phyloP scores from a whole-genome alignment of 805 yeast genomes.

The Phaffomyces opuntiae region DNA sequence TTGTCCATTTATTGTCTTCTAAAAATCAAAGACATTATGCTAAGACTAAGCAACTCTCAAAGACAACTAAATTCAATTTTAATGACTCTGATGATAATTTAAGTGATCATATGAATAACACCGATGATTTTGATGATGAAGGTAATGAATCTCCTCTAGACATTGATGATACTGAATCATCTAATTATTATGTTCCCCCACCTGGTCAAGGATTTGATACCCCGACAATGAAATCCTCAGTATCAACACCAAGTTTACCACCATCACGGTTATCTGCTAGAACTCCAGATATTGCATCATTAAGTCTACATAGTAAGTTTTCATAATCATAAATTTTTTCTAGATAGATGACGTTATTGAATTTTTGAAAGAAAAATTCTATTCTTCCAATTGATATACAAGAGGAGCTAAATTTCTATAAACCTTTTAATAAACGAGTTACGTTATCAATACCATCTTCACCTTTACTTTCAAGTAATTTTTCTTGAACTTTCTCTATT shows the following conservation, averaged over 20 bases:
- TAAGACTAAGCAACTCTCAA: constrained; percentile 17
- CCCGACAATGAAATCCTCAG: constrained; percentile 13
- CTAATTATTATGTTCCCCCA: constrained; percentile 20
- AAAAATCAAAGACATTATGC: constrained; percentile 44
- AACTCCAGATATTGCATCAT: neutral
- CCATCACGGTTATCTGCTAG: constrained; percentile 6
- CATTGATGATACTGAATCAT: constrained; percentile 21
- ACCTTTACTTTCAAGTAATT: constrained; percentile 40
- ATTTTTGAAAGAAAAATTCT: too few relatives aligned
- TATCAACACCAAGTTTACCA: constrained; percentile 14
- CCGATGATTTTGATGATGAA: constrained; percentile 14
- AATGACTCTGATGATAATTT: constrained; percentile 18
- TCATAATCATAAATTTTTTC: neutral
- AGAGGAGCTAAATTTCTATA: constrained; percentile 24
- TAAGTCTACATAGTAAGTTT: neutral
- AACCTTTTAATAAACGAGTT: constrained; percentile 52
- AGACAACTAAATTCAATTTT: constrained; percentile 21
- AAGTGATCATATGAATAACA: constrained; percentile 10
- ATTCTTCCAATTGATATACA: neutral
- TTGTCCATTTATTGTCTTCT: constrained; percentile 52
- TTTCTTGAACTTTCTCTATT: constrained; percentile 43
- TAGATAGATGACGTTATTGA: neutral
- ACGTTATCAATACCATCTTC: constrained; percentile 56
- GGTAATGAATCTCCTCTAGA: constrained; percentile 22
- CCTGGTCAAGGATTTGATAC: constrained; percentile 23